Conservation (phyloP, 495 filamentous ascomycete species). For the Beverwykella pulmonaria region DNA sequence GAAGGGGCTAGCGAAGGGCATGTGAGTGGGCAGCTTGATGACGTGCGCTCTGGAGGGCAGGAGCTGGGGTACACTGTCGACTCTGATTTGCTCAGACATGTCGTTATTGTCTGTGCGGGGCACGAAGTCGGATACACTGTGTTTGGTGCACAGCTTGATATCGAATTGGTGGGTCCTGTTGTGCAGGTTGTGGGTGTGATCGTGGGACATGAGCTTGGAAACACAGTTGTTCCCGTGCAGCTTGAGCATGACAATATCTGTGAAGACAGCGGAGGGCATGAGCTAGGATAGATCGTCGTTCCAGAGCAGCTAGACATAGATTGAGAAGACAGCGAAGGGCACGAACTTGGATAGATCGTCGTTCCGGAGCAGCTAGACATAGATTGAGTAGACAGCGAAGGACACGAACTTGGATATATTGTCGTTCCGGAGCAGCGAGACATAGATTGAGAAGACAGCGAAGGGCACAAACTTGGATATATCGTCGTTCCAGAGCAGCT, state of each 20-base stretch:
- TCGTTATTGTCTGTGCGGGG: too few relatives aligned
- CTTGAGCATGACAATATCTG: too few relatives aligned
- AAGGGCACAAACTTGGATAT: conserved; percentile 1
- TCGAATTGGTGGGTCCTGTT: background rate
- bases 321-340: too few relatives aligned
- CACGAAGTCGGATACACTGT: background rate
- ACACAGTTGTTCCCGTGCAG: too few relatives aligned
- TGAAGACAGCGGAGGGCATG: too few relatives aligned
- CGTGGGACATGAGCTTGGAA: too few relatives aligned
- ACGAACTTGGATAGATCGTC: too few relatives aligned
- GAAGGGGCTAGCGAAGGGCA: background rate
- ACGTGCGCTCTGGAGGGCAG: background rate
- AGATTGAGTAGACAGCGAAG: background rate
- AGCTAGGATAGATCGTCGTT: too few relatives aligned
- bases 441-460: background rate
- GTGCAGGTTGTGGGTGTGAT: too few relatives aligned
- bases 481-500: conserved; percentile 5
- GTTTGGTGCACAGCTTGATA: conserved; percentile 1
- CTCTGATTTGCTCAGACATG: too few relatives aligned
- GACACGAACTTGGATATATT: too few relatives aligned
- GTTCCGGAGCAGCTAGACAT: background rate
- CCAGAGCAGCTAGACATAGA: too few relatives aligned
- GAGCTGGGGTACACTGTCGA: background rate
- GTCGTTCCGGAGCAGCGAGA: background rate
- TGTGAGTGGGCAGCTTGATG: background rate